A percentile compares a stretch with the other conserved stretches of the same genome.
Evolutionary conservation across 2,329 filamentous ascomycete genomes (phyloP).

Genomic region (Lojkania enalia): DNA sequence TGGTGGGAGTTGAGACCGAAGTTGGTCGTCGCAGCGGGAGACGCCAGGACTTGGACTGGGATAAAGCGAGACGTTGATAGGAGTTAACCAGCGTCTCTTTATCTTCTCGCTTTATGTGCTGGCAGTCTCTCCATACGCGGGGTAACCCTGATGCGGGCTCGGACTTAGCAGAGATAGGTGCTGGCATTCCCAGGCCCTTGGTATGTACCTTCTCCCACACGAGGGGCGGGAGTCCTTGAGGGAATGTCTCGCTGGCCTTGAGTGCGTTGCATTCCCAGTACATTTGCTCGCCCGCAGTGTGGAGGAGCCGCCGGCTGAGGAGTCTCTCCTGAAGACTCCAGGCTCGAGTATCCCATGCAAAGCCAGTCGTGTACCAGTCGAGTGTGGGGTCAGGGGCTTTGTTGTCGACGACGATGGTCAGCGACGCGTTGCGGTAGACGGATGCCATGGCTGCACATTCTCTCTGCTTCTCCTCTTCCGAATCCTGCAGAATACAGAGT

Average conservation of each 20-base stretch:
- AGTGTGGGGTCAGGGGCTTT: slow-evolving; percentile 5
- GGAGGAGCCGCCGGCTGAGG: slow-evolving; percentile 39
- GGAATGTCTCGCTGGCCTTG: slow-evolving; percentile 43
- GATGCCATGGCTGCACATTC: slow-evolving; percentile 39
- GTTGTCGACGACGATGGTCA: slow-evolving; percentile 37
- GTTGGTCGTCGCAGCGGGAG: too few relatives aligned
- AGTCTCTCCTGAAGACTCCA: slow-evolving; percentile 44
- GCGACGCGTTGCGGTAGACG: slow-evolving; percentile 38
- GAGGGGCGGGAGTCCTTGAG: slow-evolving; percentile 36
- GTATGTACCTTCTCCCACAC: slow-evolving; percentile 44
- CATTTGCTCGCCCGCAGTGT: slow-evolving; percentile 37
- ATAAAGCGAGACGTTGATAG: too few relatives aligned
- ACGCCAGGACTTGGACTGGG: too few relatives aligned
- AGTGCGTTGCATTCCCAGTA: slow-evolving; percentile 45
- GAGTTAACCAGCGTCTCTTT: too few relatives aligned
- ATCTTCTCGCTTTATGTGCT: too few relatives aligned
- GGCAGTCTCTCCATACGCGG: too few relatives aligned
- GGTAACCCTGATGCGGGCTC: too few relatives aligned
- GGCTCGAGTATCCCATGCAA: slow-evolving; percentile 40
- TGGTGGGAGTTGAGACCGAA: too few relatives aligned
- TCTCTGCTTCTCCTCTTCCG: slow-evolving; percentile 30
- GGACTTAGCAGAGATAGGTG: too few relatives aligned
- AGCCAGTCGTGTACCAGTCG: slow-evolving; percentile 24
- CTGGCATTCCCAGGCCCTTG: too few relatives aligned
- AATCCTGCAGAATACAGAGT: slow-evolving; percentile 42